Base-by-base conservation (phyloP, 139 green algal species). In the Coelastrella sp. region DNA sequence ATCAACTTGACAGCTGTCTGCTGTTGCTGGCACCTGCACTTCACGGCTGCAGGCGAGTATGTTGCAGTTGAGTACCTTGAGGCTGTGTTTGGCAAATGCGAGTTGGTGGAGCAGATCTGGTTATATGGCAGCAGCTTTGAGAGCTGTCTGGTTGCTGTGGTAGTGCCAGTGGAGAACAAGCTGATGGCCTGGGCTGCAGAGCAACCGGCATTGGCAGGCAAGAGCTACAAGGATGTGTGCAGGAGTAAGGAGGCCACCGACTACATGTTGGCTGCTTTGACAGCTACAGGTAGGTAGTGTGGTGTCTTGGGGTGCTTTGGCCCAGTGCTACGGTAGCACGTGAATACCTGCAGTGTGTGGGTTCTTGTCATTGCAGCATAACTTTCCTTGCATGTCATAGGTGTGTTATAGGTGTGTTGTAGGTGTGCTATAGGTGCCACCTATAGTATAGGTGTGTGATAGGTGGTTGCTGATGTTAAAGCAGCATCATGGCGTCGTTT, bases 31-130 rank as follows among this genome's bases (percentile, higher is more conserved):
- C n/a, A n/a, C n/a, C n/a, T n/a, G n/a, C n/a, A n/a, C n/a, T n/a
- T n/a, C 15, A 13, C 41, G 37, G 37, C 15, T 45, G 13, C 79
- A 81, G 94, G 96, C 68, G 97, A 99, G 93, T 99, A 99, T 74
- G 90, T 99, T 7, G 96, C 97, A 0, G 96, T 98, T 40, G 97
- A 99, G 93, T 96, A 96, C 88, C 69, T 99, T 23, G 97, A 99
- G 92, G 85, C 78, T 13, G 89, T 92, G 7, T 98, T 97, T 89
- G 97, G 97, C 88, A 95, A 97, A 90, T 92, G 88, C 79, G 5
- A 79, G 8, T 23, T 93, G n/a, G 87, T 98, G 38, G 95, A 99
- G 89, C 93, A 97, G 92, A 93, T 98, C 53, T 99, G 94, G 93
- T 94, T 99, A 74, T 98, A 98, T 51, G 95, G 91, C 75, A 96